phyloP scores from a whole-genome alignment of 345 rosid species.

The Camelina hispida region DNA sequence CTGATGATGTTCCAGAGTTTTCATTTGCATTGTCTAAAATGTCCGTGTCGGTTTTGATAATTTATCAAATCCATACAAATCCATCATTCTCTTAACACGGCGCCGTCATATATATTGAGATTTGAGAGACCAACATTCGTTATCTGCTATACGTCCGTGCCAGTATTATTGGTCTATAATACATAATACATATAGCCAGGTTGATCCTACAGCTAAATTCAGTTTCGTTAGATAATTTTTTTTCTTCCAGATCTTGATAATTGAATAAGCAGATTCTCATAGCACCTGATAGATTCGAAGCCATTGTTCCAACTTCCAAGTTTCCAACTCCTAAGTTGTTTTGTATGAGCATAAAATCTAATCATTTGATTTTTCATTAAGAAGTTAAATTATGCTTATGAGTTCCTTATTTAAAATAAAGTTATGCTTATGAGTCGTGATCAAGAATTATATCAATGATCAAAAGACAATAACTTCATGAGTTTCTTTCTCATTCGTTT shows the following conservation, averaged over 20 bases:
- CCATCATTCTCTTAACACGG: background rate
- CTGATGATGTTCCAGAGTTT: background rate
- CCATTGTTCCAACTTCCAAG: background rate
- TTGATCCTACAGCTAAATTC: background rate
- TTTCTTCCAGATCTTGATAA: background rate
- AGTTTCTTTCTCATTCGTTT: background rate
- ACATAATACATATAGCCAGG: background rate
- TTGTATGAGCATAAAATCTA: slow-evolving; percentile 13
- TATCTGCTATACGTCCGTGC: background rate
- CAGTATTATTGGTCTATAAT: background rate
- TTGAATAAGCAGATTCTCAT: background rate
- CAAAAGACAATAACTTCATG: background rate
- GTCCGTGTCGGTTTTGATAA: slow-evolving; percentile 17
- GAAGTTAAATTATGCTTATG: too few relatives aligned
- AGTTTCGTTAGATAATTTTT: background rate
- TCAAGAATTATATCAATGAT: background rate
- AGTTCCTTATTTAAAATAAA: too few relatives aligned
- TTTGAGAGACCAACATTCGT: slow-evolving; percentile 1
- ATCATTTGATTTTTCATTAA: background rate
- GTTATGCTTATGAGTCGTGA: background rate
- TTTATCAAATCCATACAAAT: background rate
- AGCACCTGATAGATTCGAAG: background rate
- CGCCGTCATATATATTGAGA: background rate
- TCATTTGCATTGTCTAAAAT: background rate
- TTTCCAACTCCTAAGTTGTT: background rate